phyloP scores from a whole-genome alignment of 345 rosid species.

The Rhodamnia argentea region DNA sequence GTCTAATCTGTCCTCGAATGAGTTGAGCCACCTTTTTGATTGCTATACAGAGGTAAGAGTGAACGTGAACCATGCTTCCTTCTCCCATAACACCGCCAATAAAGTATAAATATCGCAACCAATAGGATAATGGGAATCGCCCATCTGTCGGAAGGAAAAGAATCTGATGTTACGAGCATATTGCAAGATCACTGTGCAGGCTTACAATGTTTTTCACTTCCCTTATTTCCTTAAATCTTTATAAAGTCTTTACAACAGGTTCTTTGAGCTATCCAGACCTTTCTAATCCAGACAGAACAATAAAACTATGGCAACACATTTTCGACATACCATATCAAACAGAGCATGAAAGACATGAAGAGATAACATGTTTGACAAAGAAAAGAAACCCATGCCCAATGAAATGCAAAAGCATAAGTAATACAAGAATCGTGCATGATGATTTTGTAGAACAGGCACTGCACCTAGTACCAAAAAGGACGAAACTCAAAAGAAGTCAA shows the following conservation, averaged over 20 bases:
- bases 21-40: slow-evolving; percentile 33
- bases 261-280: background rate
- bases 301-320: background rate
- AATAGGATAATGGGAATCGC: slow-evolving; percentile 60
- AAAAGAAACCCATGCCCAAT: background rate
- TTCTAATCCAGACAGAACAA: background rate
- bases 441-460: background rate
- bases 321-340: background rate
- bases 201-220: background rate
- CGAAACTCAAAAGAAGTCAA: background rate
- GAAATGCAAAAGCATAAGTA: background rate
- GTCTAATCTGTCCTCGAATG: slow-evolving; percentile 76
- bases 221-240: background rate
- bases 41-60: slow-evolving; percentile 71
- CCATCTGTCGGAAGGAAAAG: slow-evolving; percentile 50
- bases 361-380: background rate
- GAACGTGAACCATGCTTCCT: slow-evolving; percentile 63
- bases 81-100: slow-evolving; percentile 79
- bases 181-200: background rate
- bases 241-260: background rate
- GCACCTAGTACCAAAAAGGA: background rate
- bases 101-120: slow-evolving; percentile 38
- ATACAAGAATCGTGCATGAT: background rate
- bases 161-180: background rate
- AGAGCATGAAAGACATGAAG: background rate